A percentile compares a stretch with the other conserved stretches of the same genome.
These are phyloP conservation scores for Tilletiopsis washingtonensis DNA, from an alignment of 1,284 basidiomycete genomes.

Conservation along the genomic window DNA sequence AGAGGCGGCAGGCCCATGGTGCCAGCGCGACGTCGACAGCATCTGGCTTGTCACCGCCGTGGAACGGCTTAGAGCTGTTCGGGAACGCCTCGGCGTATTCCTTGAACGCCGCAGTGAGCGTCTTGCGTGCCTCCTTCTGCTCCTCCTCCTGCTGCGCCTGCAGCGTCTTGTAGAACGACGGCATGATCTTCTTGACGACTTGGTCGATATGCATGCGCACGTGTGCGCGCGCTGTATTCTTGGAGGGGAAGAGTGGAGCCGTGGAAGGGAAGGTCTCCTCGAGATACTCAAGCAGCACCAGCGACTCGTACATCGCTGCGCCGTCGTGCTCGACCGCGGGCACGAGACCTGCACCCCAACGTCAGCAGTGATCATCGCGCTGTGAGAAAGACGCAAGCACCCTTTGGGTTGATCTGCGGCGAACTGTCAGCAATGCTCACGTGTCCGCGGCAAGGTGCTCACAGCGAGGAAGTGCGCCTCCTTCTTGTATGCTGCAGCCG, in stretches of 20 bases:
- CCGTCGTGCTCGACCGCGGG: conserved; percentile 58
- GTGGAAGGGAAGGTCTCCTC: conserved; percentile 60
- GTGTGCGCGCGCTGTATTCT: too few relatives aligned
- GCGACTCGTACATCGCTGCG: conserved; percentile 19
- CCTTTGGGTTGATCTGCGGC: conserved; percentile 69
- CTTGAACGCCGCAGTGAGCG: conserved; percentile 57
- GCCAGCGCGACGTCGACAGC: conserved; percentile 7
- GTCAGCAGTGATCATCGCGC: too few relatives aligned
- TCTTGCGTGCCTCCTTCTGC: conserved; percentile 57
- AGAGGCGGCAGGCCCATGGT: neutral
- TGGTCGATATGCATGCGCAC: conserved; percentile 63
- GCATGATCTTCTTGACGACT: conserved; percentile 59
- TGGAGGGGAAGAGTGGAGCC: too few relatives aligned
- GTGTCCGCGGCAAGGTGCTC: too few relatives aligned
- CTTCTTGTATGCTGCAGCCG: too few relatives aligned
- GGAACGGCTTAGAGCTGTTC: conserved; percentile 54
- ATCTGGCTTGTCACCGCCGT: conserved; percentile 53
- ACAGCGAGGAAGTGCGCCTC: conserved; percentile 65
- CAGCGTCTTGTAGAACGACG: conserved; percentile 67
- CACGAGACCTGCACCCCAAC: conserved; percentile 65
- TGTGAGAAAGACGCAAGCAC: too few relatives aligned
- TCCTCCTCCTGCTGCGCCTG: conserved; percentile 61
- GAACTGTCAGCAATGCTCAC: too few relatives aligned
- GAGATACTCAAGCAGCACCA: conserved; percentile 57
- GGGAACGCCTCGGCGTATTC: conserved; percentile 57